Evolutionary conservation across 106 monocot genomes (phyloP), one percentile per base, ranked within the genome.

Genomic region (Gastrodia elata): DNA sequence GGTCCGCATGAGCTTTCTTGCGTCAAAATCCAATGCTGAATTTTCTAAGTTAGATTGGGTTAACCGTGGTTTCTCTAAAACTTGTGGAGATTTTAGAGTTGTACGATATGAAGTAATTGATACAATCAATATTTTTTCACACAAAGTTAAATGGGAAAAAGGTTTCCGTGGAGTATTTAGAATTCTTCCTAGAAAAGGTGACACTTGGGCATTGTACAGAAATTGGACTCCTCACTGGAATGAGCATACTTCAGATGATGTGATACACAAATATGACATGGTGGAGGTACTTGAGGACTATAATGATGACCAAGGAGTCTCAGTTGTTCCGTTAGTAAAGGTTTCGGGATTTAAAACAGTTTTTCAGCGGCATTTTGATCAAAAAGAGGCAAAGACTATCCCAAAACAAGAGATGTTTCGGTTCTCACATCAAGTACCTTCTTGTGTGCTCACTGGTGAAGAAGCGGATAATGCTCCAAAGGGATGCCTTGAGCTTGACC

Each of bases 321-420:
- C 76, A 64, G 81, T 87, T 20, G 69, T 76, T 58, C 78, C 83
- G 24, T 71, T 87, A 41, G 83, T 81, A 55, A 87, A 87, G 55
- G 81, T 87, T 81, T 75, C 77, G 69, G 87, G 87, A 41, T 87
- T 87, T 39, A 87, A 87, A 73, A 87, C 87, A 28, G 87, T 87
- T 49, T 87, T 83, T 73, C 77, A 70, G 33, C 72, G 81, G 71
- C 78, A 79, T 36, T 18, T 57, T 65, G 87, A 84, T 68, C 78
- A 73, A 36, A 73, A 70, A 36, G 78, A 83, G 49, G 76, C 71
- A 11, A 87, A 74, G 68, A 79, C 58, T 65, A 84, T 87, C 37
- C 83, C 78, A 26, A 81, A 73, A 38, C 80, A 81, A 76, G 87
- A 87, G 55, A 87, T 84, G 78, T 81, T 87, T 59, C 49, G 87